phyloP scores from a whole-genome alignment of 177 flowering plant genomes.

The Vitis hybrid region DNA sequence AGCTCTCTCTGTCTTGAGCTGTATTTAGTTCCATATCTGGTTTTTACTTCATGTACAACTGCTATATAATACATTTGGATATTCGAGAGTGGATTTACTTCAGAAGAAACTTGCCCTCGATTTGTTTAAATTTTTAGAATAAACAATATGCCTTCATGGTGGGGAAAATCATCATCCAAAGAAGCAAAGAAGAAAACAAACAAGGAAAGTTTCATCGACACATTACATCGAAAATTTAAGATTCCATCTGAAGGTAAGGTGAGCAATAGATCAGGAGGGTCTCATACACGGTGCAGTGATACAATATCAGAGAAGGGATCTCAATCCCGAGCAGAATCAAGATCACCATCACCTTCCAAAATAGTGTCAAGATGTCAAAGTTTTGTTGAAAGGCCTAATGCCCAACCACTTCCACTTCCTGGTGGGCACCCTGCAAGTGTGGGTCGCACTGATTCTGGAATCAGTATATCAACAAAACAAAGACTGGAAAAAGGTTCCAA shows the following conservation, averaged over 20 bases:
- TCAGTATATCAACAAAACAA: slow-evolving; percentile 45
- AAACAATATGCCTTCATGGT: slow-evolving; percentile 81
- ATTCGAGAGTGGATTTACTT: slow-evolving; percentile 2
- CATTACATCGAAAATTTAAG: slow-evolving; percentile 69
- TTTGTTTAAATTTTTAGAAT: not conserved
- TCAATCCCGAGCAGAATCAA: slow-evolving; percentile 60
- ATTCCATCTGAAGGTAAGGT: slow-evolving; percentile 55
- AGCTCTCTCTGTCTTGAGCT: slow-evolving; percentile 4
- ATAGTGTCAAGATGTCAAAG: slow-evolving; percentile 91
- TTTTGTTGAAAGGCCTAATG: slow-evolving; percentile 76
- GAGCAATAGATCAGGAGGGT: slow-evolving; percentile 48
- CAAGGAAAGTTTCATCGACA: slow-evolving; percentile 75
- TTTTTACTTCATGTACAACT: not conserved
- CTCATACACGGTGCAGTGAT: slow-evolving; percentile 57
- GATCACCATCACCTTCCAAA: slow-evolving; percentile 80
- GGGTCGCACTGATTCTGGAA: slow-evolving; percentile 63
- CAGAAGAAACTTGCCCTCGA: not conserved
- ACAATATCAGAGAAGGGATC: slow-evolving; percentile 59
- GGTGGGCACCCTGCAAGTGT: slow-evolving; percentile 36
- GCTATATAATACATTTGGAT: not conserved
- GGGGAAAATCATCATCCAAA: slow-evolving; percentile 85
- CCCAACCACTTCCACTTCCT: slow-evolving; percentile 94
- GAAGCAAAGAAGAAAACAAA: slow-evolving; percentile 70
- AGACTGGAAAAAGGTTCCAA: slow-evolving; percentile 48
- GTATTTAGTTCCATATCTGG: not conserved